Evolutionary conservation across 2,329 filamentous ascomycete genomes (phyloP).

Genomic region (Paecilomyces sp.): DNA sequence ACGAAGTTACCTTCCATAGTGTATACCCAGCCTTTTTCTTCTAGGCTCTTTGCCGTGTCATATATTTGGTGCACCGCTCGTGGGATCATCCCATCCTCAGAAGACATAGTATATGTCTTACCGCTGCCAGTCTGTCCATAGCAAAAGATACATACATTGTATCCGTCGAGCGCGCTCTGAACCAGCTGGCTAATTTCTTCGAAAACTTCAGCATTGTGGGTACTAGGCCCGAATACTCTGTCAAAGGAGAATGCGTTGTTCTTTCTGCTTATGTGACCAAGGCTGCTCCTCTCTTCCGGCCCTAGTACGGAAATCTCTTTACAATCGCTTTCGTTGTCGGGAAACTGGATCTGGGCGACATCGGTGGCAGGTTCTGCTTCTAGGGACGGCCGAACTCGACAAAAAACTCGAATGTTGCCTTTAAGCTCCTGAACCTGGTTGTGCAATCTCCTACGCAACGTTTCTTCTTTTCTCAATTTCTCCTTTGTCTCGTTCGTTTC

Average conservation of each 20-base stretch:
- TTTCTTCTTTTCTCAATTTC: conserved; percentile 87
- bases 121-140: conserved; percentile 97
- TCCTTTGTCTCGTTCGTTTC: conserved; percentile 64
- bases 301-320: conserved; percentile 81
- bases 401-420: conserved; percentile 98
- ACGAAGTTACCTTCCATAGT: conserved; percentile 92
- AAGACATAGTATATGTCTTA: conserved; percentile 96
- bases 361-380: conserved; percentile 51
- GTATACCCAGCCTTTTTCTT: conserved; percentile 91
- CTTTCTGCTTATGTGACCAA: conserved; percentile 69
- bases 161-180: conserved; percentile 91
- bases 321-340: conserved; percentile 71
- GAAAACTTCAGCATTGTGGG: conserved; percentile 80
- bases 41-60: conserved; percentile 71
- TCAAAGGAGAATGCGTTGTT: conserved; percentile 87
- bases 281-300: conserved; percentile 73
- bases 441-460: conserved; percentile 80
- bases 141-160: conserved; percentile 98
- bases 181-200: conserved; percentile 95
- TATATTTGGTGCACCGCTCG: conserved; percentile 91
- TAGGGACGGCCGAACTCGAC: conserved; percentile 75
- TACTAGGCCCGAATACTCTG: conserved; percentile 73
- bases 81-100: conserved; percentile 87
- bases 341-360: conserved; percentile 69
- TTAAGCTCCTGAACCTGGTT: conserved; percentile 98